A percentile compares a stretch with the other conserved stretches of the same genome.
phyloP scores from a whole-genome alignment of 164 flowering plant species.

The Magnolia kwangsiensis region DNA sequence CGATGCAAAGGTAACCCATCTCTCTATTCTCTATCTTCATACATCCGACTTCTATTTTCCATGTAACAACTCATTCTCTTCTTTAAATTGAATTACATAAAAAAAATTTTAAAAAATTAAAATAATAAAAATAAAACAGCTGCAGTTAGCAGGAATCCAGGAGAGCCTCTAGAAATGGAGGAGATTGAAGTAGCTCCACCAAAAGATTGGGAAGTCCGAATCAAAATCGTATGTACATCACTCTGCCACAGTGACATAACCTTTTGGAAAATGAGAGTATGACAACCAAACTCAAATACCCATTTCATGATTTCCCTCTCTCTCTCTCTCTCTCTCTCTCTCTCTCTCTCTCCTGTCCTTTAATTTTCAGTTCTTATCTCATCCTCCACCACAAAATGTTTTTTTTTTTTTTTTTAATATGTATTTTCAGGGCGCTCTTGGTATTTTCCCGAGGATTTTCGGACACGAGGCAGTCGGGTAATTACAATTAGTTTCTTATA shows the following conservation, averaged over 20 bases:
- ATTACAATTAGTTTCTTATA: not conserved
- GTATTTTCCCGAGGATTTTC: slow-evolving; percentile 44
- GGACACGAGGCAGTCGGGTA: slow-evolving; percentile 81
- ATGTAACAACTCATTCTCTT: not conserved
- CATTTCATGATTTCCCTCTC: too few relatives aligned
- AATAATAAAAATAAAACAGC: slow-evolving; percentile 32
- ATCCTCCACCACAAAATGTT: not conserved
- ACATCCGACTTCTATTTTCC: not conserved
- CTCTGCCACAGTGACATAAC: slow-evolving; percentile 60
- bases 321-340: too few relatives aligned
- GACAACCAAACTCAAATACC: not conserved
- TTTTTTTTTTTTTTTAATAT: not conserved
- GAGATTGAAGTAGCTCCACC: slow-evolving; percentile 65
- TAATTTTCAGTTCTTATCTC: not conserved
- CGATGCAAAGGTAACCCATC: slow-evolving; percentile 26
- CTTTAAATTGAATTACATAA: too few relatives aligned
- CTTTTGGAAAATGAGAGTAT: slow-evolving; percentile 40
- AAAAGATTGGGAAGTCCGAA: slow-evolving; percentile 48
- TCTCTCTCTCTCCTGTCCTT: not conserved
- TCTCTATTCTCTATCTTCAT: not conserved
- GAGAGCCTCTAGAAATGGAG: slow-evolving; percentile 51
- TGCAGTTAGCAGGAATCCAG: slow-evolving; percentile 47
- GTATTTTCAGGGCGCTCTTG: slow-evolving; percentile 25
- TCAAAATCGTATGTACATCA: slow-evolving; percentile 58
- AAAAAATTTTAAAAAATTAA: too few relatives aligned